Evolutionary conservation across 2,329 filamentous ascomycete genomes (phyloP).

Genomic region (Pezicula carpinea): DNA sequence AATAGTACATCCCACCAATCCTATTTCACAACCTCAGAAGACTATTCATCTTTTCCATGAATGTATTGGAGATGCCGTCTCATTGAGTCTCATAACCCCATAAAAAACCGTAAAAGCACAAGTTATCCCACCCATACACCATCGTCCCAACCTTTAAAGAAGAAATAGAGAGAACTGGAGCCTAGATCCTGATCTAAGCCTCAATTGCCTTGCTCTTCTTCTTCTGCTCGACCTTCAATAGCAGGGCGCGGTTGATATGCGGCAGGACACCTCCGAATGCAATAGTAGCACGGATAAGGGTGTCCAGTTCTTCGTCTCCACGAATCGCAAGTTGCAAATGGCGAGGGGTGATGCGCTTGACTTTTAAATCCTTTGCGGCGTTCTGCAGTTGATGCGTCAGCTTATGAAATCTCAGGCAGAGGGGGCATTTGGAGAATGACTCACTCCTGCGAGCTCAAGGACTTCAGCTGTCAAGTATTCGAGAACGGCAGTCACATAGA

Average conservation of each 20-base stretch:
- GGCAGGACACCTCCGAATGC: conserved; percentile 97
- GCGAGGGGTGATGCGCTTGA: conserved; percentile 98
- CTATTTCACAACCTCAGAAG: background rate
- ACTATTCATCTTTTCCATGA: background rate
- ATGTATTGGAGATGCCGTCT: background rate
- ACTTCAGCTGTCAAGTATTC: conserved; percentile 98
- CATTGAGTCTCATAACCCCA: conserved; percentile 1
- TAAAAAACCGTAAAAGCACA: conserved; percentile 1
- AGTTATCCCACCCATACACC: conserved; percentile 3
- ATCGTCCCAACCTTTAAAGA: conserved; percentile 2
- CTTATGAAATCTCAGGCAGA: conserved; percentile 6
- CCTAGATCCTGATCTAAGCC: conserved; percentile 21
- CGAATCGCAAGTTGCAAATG: conserved; percentile 97
- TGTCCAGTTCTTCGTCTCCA: conserved; percentile 97
- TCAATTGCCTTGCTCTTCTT: conserved; percentile 67
- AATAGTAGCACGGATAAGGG: conserved; percentile 94
- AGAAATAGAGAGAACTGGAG: background rate
- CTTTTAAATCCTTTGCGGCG: conserved; percentile 98
- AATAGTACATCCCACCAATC: background rate
- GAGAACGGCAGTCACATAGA: conserved; percentile 96
- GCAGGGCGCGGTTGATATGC: conserved; percentile 95
- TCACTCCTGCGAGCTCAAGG: conserved; percentile 86
- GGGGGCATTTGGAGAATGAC: conserved; percentile 34
- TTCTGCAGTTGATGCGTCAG: conserved; percentile 50
- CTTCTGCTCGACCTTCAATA: conserved; percentile 96